Evolutionary conservation across 225 moss, liverwort and hornwort species (phyloP).

Genomic region (Pseudisothecium myosuroides): DNA sequence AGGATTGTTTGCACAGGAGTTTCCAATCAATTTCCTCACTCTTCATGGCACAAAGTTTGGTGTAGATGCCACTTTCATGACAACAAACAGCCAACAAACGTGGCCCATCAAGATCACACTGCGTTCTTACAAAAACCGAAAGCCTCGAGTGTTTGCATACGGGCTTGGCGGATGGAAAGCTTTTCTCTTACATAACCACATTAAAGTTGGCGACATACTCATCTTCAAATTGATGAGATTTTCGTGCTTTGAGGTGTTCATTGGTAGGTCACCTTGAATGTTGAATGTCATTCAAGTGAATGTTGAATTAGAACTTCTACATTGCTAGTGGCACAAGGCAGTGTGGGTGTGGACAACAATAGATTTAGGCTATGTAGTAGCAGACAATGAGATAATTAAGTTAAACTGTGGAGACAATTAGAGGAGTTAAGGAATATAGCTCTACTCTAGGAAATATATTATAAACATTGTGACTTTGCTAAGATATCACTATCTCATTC

Average conservation of each 20-base stretch:
- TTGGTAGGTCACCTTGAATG: no score
- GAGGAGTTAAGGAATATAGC: not conserved
- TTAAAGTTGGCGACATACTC: not conserved
- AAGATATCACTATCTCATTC: not conserved
- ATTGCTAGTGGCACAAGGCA: no score
- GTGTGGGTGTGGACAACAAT: no score
- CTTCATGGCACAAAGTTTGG: not conserved
- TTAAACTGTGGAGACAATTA: no score
- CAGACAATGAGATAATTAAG: no score
- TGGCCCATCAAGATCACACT: not conserved
- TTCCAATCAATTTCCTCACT: rapidly evolving
- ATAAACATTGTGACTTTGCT: not conserved
- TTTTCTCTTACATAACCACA: not conserved
- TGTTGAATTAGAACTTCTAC: no score
- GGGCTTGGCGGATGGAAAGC: not conserved
- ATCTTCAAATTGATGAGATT: not conserved
- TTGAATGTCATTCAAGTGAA: no score
- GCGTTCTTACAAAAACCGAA: rapidly evolving
- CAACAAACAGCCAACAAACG: not conserved
- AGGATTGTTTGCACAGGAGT: not conserved
- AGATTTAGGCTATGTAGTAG: no score
- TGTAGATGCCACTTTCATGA: not conserved
- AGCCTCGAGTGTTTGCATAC: not conserved
- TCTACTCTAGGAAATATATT: not conserved
- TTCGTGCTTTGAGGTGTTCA: not conserved